phyloP scores from a whole-genome alignment of 73 alveolate species.

The Blepharisma japonicum region DNA sequence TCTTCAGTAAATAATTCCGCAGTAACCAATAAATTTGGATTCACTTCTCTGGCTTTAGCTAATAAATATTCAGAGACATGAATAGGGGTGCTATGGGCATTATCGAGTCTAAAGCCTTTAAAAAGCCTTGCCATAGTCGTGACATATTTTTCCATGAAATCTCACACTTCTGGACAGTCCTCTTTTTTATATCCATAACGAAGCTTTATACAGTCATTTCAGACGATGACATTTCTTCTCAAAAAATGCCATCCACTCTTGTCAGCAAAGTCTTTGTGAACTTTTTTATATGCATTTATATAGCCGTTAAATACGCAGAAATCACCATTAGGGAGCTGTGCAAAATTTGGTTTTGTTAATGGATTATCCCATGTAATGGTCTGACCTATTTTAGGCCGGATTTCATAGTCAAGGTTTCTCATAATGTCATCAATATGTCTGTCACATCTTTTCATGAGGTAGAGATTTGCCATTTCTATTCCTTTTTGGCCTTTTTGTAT shows the following conservation, averaged over 20 bases:
- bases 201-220: constrained; percentile 26
- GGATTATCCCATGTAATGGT: too few species aligned
- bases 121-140: constrained; percentile 25
- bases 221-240: constrained; percentile 30
- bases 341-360: too few species aligned
- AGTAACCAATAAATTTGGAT: constrained; percentile 21
- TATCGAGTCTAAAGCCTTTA: constrained; percentile 24
- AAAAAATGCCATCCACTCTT: constrained; percentile 11
- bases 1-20: constrained; percentile 25
- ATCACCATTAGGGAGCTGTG: too few species aligned
- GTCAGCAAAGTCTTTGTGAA: constrained; percentile 42
- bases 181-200: constrained; percentile 26
- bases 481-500: too few species aligned
- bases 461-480: too few species aligned
- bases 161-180: neutral
- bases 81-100: constrained; percentile 16
- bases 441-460: too few species aligned
- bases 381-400: too few species aligned
- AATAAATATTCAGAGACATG: constrained; percentile 6
- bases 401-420: too few species aligned
- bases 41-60: constrained; percentile 29
- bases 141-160: constrained; percentile 25
- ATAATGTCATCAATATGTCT: too few species aligned
- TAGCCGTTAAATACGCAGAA: too few species aligned
- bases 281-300: constrained; percentile 38